These are phyloP conservation scores for Mortierella alpina DNA, from an alignment of 192 early-diverging fungal genomes.

Conservation along the genomic window DNA sequence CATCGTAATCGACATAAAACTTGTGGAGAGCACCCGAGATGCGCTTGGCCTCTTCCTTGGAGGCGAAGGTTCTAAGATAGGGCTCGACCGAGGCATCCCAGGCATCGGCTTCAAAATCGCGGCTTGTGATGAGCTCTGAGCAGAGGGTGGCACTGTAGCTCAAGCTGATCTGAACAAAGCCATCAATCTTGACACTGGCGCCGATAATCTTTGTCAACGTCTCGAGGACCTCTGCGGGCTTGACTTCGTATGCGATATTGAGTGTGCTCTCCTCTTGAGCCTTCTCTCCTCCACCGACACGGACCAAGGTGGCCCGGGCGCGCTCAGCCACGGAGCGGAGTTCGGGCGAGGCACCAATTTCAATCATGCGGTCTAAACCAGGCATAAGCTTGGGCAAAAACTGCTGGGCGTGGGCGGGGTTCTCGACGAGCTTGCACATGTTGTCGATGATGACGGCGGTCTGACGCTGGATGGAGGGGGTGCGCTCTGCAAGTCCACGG, in stretches of 20 bases:
- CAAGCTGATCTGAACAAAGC: constrained; percentile 59
- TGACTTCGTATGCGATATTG: constrained; percentile 63
- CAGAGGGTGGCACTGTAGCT: constrained; percentile 71
- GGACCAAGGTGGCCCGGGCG: constrained; percentile 74
- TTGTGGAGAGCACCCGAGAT: constrained; percentile 52
- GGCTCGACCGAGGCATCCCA: constrained; percentile 73
- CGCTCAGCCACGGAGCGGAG: constrained; percentile 76
- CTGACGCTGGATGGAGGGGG: constrained; percentile 76
- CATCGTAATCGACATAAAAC: constrained; percentile 55
- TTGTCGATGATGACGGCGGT: constrained; percentile 87
- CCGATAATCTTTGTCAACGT: constrained; percentile 62
- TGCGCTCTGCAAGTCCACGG: constrained; percentile 76
- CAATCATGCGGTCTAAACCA: constrained; percentile 78
- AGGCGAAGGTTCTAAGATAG: constrained; percentile 67
- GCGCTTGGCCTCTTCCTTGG: constrained; percentile 63
- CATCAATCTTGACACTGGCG: constrained; percentile 36
- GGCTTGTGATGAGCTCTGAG: constrained; percentile 66
- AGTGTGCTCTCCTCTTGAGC: constrained; percentile 53
- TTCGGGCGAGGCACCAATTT: constrained; percentile 81
- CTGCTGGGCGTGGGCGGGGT: constrained; percentile 81
- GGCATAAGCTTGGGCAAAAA: constrained; percentile 84
- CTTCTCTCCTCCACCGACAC: constrained; percentile 69
- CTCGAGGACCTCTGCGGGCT: constrained; percentile 55
- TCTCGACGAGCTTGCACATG: constrained; percentile 90
- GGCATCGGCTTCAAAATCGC: constrained; percentile 71